A percentile compares a stretch with the other conserved stretches of the same genome.
Evolutionary conservation across 805 yeast species (phyloP).

Genomic region (Ogataea angusta): DNA sequence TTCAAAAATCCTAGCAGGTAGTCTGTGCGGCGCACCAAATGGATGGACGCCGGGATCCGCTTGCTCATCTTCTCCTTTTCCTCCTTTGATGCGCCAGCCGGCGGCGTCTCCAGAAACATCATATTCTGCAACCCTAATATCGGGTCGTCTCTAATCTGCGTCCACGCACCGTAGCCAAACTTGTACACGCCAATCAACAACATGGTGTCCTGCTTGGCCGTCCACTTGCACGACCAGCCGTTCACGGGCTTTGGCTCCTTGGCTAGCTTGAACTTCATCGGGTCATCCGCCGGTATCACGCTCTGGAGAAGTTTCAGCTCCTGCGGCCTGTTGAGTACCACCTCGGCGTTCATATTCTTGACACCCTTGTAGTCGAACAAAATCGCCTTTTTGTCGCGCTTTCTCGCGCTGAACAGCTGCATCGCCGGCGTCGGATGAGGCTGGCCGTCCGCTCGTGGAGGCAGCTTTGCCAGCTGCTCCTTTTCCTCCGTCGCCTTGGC

Average conservation of each 20-base stretch:
- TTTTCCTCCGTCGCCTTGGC: slow-evolving; percentile 55
- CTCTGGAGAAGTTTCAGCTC: slow-evolving; percentile 69
- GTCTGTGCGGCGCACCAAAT: slow-evolving; percentile 87
- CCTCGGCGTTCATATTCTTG: slow-evolving; percentile 86
- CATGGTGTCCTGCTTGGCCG: slow-evolving; percentile 77
- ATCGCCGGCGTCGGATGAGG: slow-evolving; percentile 32
- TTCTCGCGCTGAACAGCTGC: slow-evolving; percentile 46
- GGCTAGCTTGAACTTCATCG: slow-evolving; percentile 57
- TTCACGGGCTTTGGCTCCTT: slow-evolving; percentile 73
- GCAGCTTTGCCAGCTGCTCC: slow-evolving; percentile 33
- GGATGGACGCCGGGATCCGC: slow-evolving; percentile 88
- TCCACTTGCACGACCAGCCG: slow-evolving; percentile 93
- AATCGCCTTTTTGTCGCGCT: slow-evolving; percentile 85
- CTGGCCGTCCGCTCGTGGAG: slow-evolving; percentile 28
- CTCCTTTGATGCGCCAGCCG: slow-evolving; percentile 35
- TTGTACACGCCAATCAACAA: slow-evolving; percentile 81
- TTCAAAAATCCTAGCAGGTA: slow-evolving; percentile 69
- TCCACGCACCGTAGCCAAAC: slow-evolving; percentile 97
- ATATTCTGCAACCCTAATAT: slow-evolving; percentile 81
- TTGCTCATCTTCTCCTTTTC: slow-evolving; percentile 42
- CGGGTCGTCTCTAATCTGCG: slow-evolving; percentile 93
- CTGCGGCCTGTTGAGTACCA: slow-evolving; percentile 75
- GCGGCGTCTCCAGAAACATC: slow-evolving; percentile 57
- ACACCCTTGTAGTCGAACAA: slow-evolving; percentile 86
- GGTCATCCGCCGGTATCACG: slow-evolving; percentile 50